A percentile compares a stretch with the other conserved stretches of the same genome.
Evolutionary conservation across 805 yeast genomes (phyloP).

Genomic region (Sungouiozyma intestinalis): DNA sequence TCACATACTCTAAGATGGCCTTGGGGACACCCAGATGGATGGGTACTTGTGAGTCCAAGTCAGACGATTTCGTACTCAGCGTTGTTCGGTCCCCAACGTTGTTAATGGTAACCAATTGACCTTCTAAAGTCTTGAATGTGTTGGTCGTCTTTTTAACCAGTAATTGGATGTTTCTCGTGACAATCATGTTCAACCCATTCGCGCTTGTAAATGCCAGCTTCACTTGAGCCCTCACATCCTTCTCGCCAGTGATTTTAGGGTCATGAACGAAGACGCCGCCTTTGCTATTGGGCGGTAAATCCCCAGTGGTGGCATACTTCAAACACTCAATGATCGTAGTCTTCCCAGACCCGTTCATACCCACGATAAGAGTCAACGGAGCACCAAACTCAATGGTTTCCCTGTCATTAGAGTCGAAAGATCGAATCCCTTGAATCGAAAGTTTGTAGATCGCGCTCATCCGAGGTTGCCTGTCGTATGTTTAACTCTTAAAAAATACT

Average conservation of each 20-base stretch:
- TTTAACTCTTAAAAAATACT: no score
- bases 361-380: slow-evolving; percentile 89
- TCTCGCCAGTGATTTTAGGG: slow-evolving; percentile 68
- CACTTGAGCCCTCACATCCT: slow-evolving; percentile 79
- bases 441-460: slow-evolving; percentile 45
- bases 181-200: slow-evolving; percentile 67
- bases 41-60: slow-evolving; percentile 75
- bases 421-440: slow-evolving; percentile 79
- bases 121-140: slow-evolving; percentile 88
- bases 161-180: slow-evolving; percentile 76
- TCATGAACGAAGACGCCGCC: slow-evolving; percentile 96
- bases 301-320: slow-evolving; percentile 91
- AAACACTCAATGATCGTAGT: slow-evolving; percentile 93
- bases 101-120: slow-evolving; percentile 59
- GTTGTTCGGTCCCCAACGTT: slow-evolving; percentile 60
- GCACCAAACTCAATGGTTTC: slow-evolving; percentile 83
- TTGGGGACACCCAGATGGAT: slow-evolving; percentile 76
- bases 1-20: slow-evolving; percentile 81
- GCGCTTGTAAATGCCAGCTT: slow-evolving; percentile 74
- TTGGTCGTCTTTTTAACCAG: slow-evolving; percentile 46
- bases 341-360: slow-evolving; percentile 93
- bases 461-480: no score
- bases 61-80: slow-evolving; percentile 71
- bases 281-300: slow-evolving; percentile 87
- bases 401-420: slow-evolving; percentile 75